Evolutionary conservation across 805 yeast genomes (phyloP).

Genomic region (Hanseniaspora clermontiae): DNA sequence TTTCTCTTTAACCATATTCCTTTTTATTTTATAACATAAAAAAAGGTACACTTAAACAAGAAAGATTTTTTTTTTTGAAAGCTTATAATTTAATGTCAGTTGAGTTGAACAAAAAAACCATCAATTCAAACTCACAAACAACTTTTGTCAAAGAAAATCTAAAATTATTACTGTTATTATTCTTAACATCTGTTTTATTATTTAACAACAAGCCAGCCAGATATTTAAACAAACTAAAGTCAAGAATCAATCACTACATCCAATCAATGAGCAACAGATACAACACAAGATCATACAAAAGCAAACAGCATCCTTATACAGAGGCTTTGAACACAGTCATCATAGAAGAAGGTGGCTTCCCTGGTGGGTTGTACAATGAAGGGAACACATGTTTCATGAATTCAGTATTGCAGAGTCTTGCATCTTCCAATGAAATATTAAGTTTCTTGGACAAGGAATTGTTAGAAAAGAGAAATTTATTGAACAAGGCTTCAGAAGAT

Average conservation of each 20-base stretch:
- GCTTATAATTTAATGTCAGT: neutral
- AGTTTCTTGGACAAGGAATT: constrained; percentile 42
- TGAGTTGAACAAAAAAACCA: neutral
- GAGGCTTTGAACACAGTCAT: constrained; percentile 24
- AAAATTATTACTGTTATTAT: neutral
- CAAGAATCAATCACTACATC: constrained; percentile 12
- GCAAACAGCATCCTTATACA: constrained; percentile 7
- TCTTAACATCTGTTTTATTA: constrained; percentile 3
- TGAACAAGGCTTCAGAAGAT: constrained; percentile 16
- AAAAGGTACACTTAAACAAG: too few relatives aligned
- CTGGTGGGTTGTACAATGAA: constrained; percentile 79
- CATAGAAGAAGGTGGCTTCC: constrained; percentile 50
- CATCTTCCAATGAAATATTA: constrained; percentile 52
- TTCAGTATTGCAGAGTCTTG: constrained; percentile 70
- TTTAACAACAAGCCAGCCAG: constrained; percentile 14
- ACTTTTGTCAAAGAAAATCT: neutral
- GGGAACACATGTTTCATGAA: constrained; percentile 95
- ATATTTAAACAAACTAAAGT: constrained; percentile 12
- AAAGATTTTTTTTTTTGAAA: too few relatives aligned
- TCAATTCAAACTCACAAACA: neutral
- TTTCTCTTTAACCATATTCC: too few relatives aligned
- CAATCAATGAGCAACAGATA: constrained; percentile 12
- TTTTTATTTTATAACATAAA: too few relatives aligned
- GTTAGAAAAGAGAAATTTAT: constrained; percentile 13
- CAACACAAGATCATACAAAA: constrained; percentile 8